These are phyloP conservation scores for Oemleria cerasiformis DNA, from an alignment of 306 rosid genomes.

Conservation along the genomic window DNA sequence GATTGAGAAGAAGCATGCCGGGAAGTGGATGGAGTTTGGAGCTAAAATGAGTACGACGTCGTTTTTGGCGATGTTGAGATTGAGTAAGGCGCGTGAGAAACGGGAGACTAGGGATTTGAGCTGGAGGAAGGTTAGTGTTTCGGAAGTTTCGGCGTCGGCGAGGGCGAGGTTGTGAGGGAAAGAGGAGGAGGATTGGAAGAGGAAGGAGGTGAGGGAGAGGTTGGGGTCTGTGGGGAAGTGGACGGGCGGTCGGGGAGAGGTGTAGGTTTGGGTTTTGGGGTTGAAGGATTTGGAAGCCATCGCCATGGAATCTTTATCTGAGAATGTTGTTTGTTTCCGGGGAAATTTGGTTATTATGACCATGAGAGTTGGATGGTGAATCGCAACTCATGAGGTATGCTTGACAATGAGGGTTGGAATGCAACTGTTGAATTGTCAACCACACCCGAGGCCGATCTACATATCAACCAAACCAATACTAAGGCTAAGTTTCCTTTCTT, in stretches of 20 bases:
- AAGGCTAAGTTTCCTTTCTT: no score
- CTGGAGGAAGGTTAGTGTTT: conserved; percentile 17
- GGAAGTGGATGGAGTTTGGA: background rate
- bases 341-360: no score
- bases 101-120: background rate
- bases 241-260: conserved; percentile 36
- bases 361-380: no score
- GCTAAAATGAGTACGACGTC: background rate
- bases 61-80: background rate
- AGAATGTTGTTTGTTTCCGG: no score
- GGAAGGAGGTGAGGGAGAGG: conserved; percentile 50
- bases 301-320: no score
- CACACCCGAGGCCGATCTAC: no score
- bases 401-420: no score
- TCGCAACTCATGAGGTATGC: no score
- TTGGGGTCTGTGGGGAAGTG: conserved; percentile 33
- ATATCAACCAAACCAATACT: no score
- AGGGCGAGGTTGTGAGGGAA: conserved; percentile 29
- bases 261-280: no score
- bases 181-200: conserved; percentile 35
- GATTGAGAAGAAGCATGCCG: background rate
- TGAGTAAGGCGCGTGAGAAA: background rate
- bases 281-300: no score
- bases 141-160: conserved; percentile 28
- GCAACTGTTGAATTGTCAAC: no score